A percentile compares a stretch with the other conserved stretches of the same genome.
Evolutionary conservation across 495 filamentous ascomycete species (phyloP).

Genomic region (Podospora fimiseda): DNA sequence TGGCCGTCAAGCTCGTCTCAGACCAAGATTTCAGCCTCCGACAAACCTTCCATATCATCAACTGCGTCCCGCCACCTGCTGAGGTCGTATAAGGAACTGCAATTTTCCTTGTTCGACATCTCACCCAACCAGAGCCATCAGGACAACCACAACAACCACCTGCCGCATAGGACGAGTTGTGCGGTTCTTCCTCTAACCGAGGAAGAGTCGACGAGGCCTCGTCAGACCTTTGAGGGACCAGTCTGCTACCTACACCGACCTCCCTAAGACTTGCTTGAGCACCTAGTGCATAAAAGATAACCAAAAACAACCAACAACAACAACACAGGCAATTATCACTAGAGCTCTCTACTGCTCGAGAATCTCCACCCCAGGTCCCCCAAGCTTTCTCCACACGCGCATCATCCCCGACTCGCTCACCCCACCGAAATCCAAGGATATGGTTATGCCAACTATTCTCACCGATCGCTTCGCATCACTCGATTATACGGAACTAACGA

Average conservation of each 20-base stretch:
- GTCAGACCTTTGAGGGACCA: constrained; percentile 76
- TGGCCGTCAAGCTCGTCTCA: constrained; percentile 56
- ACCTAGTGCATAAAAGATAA: constrained; percentile 7
- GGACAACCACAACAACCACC: constrained; percentile 62
- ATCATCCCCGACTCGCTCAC: constrained; percentile 2
- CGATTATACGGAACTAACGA: constrained; percentile 34
- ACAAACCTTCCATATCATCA: constrained; percentile 61
- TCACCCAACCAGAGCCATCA: constrained; percentile 48
- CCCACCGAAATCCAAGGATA: constrained; percentile 35
- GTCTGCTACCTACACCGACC: constrained; percentile 74
- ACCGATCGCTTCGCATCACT: constrained; percentile 37
- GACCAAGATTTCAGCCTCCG: constrained; percentile 72
- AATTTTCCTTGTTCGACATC: constrained; percentile 46
- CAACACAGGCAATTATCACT: not conserved
- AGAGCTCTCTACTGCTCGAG: constrained; percentile 4
- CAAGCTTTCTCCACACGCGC: too few relatives aligned
- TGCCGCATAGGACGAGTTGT: constrained; percentile 97
- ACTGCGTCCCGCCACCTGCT: constrained; percentile 50
- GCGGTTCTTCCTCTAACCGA: constrained; percentile 92
- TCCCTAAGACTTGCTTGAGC: constrained; percentile 59
- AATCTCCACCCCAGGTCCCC: too few relatives aligned
- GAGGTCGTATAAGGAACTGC: constrained; percentile 41
- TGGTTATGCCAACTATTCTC: constrained; percentile 50
- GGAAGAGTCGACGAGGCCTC: constrained; percentile 90
- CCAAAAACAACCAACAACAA: not conserved